A percentile compares a stretch with the other conserved stretches of the same genome.
Conservation (phyloP, 306 rosid species). For the Sphenostylis stenocarpa region DNA sequence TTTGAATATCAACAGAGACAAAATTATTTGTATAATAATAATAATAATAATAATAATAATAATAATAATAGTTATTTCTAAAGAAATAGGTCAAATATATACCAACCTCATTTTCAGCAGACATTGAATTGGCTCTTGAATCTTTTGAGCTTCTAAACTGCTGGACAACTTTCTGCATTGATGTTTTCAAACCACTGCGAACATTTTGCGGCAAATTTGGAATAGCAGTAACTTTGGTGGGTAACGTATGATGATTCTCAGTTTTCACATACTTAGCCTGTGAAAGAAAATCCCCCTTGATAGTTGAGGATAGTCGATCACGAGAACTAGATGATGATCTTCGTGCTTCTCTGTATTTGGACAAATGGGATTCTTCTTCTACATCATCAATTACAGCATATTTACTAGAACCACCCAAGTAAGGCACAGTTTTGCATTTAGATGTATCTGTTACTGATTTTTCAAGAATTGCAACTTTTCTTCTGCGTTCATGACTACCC, state of each 20-base stretch:
- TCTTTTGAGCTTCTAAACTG: slow-evolving; percentile 71
- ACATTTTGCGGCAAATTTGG: slow-evolving; percentile 58
- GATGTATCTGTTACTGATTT: slow-evolving; percentile 46
- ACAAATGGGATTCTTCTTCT: slow-evolving; percentile 36
- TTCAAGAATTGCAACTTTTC: slow-evolving; percentile 44
- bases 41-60: not conserved
- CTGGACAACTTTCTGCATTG: slow-evolving; percentile 70
- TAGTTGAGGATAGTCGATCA: slow-evolving; percentile 41
- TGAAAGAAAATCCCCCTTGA: slow-evolving; percentile 44
- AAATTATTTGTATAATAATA: not conserved
- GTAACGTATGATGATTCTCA: slow-evolving; percentile 51
- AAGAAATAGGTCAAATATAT: slow-evolving; percentile 31
- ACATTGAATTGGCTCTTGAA: slow-evolving; percentile 35
- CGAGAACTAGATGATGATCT: slow-evolving; percentile 41
- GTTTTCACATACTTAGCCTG: slow-evolving; percentile 42
- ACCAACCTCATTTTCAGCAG: slow-evolving; percentile 53
- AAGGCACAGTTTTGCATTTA: slow-evolving; percentile 39
- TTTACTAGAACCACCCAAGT: slow-evolving; percentile 30
- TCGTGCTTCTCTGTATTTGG: slow-evolving; percentile 40
- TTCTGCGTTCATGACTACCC: slow-evolving; percentile 46
- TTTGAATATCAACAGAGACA: slow-evolving; percentile 28
- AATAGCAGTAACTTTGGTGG: slow-evolving; percentile 42
- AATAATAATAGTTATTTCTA: not conserved
- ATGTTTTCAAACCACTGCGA: slow-evolving; percentile 63
- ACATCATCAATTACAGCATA: slow-evolving; percentile 35